Conservation (phyloP, 768 basidiomycete species). For the Suillus americanus region DNA sequence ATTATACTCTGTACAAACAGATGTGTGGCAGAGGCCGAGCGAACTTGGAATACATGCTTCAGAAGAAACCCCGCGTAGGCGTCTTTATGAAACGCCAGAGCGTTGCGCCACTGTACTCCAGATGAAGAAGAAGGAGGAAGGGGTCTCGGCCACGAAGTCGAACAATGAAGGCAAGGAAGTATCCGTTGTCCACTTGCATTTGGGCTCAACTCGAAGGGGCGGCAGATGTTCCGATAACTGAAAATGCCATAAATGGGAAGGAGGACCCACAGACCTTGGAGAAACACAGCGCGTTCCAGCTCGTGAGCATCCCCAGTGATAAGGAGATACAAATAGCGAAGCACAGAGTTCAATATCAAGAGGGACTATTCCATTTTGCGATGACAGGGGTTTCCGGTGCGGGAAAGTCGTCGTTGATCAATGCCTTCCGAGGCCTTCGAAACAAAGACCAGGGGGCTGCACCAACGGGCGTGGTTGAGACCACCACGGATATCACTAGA, state of each 20-base stretch:
- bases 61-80: not conserved
- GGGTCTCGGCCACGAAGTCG: too few species aligned
- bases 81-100: not conserved
- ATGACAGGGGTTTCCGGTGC: slow-evolving; percentile 26
- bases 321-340: slow-evolving; percentile 14
- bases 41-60: not conserved
- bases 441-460: slow-evolving; percentile 23
- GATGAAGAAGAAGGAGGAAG: not conserved
- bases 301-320: slow-evolving; percentile 17
- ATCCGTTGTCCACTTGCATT: not conserved
- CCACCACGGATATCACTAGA: slow-evolving; percentile 18
- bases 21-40: not conserved
- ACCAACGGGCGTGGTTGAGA: slow-evolving; percentile 25
- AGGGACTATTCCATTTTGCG: slow-evolving; percentile 28
- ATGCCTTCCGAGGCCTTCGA: slow-evolving; percentile 29
- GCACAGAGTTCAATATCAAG: slow-evolving; percentile 11
- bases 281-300: slow-evolving; percentile 10
- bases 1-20: not conserved
- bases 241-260: not conserved
- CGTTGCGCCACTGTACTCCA: not conserved
- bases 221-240: not conserved
- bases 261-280: not conserved
- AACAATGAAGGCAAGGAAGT: not conserved
- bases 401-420: slow-evolving; percentile 33
- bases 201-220: not conserved